Evolutionary conservation across 139 green algal species (phyloP).

Genomic region (Closterium sp.): DNA sequence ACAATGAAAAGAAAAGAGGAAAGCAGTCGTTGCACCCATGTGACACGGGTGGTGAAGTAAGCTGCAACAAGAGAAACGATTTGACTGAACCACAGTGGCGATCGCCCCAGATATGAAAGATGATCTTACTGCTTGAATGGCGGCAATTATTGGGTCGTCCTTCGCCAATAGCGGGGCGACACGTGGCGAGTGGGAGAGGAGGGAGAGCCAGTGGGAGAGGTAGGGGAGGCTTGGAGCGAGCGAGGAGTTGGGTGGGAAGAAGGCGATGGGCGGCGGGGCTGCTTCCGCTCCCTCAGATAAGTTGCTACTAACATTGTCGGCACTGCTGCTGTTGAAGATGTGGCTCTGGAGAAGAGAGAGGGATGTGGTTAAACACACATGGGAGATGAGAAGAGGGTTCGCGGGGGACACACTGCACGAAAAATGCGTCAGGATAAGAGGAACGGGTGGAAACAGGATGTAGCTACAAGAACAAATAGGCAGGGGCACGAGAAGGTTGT

Average conservation of each 20-base stretch:
- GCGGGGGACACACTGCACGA: neutral
- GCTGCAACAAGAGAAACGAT: too few species aligned
- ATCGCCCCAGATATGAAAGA: neutral
- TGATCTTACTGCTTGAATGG: neutral
- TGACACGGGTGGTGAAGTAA: too few species aligned
- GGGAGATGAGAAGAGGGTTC: neutral
- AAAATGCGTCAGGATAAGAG: neutral
- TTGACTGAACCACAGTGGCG: too few species aligned
- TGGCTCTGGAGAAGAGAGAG: neutral
- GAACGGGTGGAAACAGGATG: too few species aligned
- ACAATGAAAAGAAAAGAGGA: too few species aligned
- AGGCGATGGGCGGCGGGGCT: neutral
- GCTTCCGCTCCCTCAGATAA: neutral
- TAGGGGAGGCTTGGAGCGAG: constrained; percentile 21
- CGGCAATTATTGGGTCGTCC: constrained; percentile 21
- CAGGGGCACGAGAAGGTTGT: neutral
- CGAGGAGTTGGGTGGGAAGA: neutral
- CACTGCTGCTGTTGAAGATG: neutral
- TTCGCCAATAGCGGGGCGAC: constrained; percentile 36
- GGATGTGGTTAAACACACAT: too few species aligned
- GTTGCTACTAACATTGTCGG: neutral
- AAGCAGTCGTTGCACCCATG: too few species aligned
- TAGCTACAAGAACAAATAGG: too few species aligned
- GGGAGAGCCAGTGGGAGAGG: constrained; percentile 27
- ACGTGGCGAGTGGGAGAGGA: constrained; percentile 30